Evolutionary conservation across 345 rosid genomes (phyloP).

Genomic region (Hibiscus syriacus): DNA sequence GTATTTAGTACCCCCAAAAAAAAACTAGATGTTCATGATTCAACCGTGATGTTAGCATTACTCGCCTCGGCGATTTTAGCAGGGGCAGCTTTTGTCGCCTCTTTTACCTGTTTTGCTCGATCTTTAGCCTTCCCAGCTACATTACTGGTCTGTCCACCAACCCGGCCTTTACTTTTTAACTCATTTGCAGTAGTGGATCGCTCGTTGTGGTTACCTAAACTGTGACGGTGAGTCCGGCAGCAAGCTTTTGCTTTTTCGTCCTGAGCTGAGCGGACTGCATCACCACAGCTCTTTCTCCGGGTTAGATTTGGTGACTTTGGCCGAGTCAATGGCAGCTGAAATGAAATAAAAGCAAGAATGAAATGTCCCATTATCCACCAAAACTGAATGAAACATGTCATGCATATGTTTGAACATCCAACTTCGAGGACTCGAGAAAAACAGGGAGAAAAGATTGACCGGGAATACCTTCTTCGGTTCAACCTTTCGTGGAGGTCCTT

Average conservation of each 20-base stretch:
- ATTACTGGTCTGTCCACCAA: constrained; percentile 26
- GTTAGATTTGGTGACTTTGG: constrained; percentile 60
- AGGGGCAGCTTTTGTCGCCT: constrained; percentile 26
- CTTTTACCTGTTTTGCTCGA: constrained; percentile 34
- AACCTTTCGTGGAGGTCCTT: constrained; percentile 72
- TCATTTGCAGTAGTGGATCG: constrained; percentile 14
- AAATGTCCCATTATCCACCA: background rate
- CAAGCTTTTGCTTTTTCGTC: constrained; percentile 52
- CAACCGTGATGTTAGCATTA: constrained; percentile 24
- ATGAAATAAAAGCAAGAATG: constrained; percentile 12
- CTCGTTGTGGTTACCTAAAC: constrained; percentile 45
- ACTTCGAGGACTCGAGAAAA: background rate
- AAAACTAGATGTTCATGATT: constrained; percentile 31
- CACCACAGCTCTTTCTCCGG: constrained; percentile 88
- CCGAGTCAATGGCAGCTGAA: constrained; percentile 82
- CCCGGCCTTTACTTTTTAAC: constrained; percentile 26
- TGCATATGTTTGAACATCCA: no score
- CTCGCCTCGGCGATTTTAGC: constrained; percentile 24
- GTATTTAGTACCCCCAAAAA: background rate
- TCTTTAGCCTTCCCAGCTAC: constrained; percentile 38
- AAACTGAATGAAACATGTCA: background rate
- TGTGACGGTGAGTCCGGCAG: constrained; percentile 54
- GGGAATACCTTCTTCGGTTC: constrained; percentile 75
- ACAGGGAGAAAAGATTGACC: background rate
- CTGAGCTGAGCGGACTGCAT: constrained; percentile 35